Evolutionary conservation across 2,329 filamentous ascomycete species (phyloP).

Genomic region (Cladophialophora yegresii): DNA sequence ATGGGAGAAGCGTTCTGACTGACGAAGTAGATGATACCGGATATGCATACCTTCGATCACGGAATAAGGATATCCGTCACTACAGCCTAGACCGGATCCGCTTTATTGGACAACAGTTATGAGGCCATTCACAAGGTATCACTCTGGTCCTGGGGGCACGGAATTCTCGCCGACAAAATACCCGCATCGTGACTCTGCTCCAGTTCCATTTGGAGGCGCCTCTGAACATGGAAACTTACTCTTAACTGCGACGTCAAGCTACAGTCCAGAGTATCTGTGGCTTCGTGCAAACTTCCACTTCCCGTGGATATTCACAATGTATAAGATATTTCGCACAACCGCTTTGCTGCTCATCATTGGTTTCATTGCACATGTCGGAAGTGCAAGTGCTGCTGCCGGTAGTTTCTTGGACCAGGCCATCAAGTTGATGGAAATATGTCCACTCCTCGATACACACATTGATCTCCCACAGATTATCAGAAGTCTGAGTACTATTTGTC

Average conservation of each 20-base stretch:
- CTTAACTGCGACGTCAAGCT: neutral
- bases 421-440: slow-evolving; percentile 13
- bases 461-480: slow-evolving; percentile 17
- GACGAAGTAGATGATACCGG: too few relatives aligned
- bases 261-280: neutral
- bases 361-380: neutral
- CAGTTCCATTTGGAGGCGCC: neutral
- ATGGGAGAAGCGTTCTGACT: too few relatives aligned
- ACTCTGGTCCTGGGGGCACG: neutral
- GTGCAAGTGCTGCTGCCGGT: neutral
- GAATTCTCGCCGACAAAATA: neutral
- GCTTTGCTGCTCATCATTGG: neutral
- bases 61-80: too few relatives aligned
- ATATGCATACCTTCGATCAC: too few relatives aligned
- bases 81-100: neutral
- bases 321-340: neutral
- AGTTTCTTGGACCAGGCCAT: slow-evolving; percentile 8
- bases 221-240: neutral
- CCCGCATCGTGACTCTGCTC: neutral
- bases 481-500: slow-evolving; percentile 4
- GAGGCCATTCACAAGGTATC: neutral
- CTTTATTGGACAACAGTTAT: neutral
- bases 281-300: neutral
- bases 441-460: slow-evolving; percentile 14
- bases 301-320: neutral